Evolutionary conservation across 257 asterid species (phyloP).

Genomic region (Forsythia viridissima): DNA sequence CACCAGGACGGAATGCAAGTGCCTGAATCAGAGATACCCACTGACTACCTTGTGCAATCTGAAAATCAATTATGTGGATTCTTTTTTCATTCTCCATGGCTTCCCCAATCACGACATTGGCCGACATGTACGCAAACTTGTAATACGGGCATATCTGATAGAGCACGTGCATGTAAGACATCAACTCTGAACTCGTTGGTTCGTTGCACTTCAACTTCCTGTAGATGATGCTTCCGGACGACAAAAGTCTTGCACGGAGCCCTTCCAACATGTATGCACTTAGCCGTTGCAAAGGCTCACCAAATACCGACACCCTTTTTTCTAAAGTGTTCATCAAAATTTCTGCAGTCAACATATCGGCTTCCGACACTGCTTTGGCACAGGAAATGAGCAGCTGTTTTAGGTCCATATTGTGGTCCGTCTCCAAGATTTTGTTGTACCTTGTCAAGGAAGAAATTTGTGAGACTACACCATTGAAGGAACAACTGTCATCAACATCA

Average conservation of each 20-base stretch:
- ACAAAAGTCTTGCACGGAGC: conserved; percentile 67
- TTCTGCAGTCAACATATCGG: conserved; percentile 59
- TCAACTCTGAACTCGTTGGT: conserved; percentile 75
- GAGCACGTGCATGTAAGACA: conserved; percentile 81
- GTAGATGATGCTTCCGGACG: conserved; percentile 88
- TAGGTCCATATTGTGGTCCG: conserved; percentile 72
- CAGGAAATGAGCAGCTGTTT: conserved; percentile 63
- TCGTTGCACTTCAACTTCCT: conserved; percentile 84
- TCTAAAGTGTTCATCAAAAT: conserved; percentile 66
- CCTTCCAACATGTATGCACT: conserved; percentile 96
- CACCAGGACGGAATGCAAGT: conserved; percentile 51
- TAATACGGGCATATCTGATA: conserved; percentile 78
- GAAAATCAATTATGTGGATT: conserved; percentile 85
- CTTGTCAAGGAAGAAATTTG: conserved; percentile 52
- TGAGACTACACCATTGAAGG: conserved; percentile 42
- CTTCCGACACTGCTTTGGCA: conserved; percentile 75
- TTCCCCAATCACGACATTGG: conserved; percentile 71
- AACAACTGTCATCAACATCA: conserved; percentile 73
- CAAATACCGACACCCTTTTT: conserved; percentile 74
- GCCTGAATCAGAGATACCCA: conserved; percentile 65
- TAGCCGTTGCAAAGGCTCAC: conserved; percentile 84
- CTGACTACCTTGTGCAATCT: conserved; percentile 97
- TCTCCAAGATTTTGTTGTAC: conserved; percentile 60
- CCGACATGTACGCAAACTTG: conserved; percentile 81
- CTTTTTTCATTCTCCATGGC: conserved; percentile 67